Percentiles rank a stretch among this genome's conserved stretches.
phyloP scores from a whole-genome alignment of 2,329 filamentous ascomycete genomes.

The Zopfia rhizophila region DNA sequence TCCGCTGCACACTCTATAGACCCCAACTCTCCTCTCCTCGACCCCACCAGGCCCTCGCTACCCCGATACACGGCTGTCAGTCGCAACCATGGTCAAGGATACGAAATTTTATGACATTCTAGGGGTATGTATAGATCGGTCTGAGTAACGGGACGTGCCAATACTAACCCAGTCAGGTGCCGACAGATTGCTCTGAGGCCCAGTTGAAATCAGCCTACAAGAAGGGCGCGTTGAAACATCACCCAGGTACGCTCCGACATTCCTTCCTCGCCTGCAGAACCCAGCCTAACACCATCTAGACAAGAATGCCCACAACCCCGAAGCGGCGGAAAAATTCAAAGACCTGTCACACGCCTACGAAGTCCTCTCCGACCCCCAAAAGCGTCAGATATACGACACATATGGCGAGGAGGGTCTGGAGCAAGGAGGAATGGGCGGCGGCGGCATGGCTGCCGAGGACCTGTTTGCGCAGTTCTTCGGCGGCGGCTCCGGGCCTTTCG shows the following conservation, averaged over 20 bases:
- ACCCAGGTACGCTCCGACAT: conserved; percentile 72
- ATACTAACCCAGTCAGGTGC: conserved; percentile 66
- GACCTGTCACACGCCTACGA: conserved; percentile 96
- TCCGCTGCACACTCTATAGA: too few species aligned
- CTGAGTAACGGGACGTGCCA: background rate
- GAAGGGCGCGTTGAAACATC: conserved; percentile 82
- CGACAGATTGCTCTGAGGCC: conserved; percentile 81
- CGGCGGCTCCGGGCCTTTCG: conserved; percentile 75
- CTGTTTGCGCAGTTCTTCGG: conserved; percentile 98
- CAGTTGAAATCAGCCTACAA: conserved; percentile 94
- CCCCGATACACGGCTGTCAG: conserved; percentile 17
- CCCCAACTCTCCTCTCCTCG: conserved; percentile 27
- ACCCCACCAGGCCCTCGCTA: conserved; percentile 38
- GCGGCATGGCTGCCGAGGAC: conserved; percentile 94
- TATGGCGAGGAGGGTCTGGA: conserved; percentile 98
- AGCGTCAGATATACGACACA: conserved; percentile 92
- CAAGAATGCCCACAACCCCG: conserved; percentile 95
- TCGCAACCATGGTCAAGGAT: conserved; percentile 77
- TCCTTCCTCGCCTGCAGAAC: conserved; percentile 22
- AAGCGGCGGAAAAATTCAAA: conserved; percentile 98
- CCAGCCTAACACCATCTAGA: conserved; percentile 65
- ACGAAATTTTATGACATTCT: conserved; percentile 82
- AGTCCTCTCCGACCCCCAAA: conserved; percentile 89
- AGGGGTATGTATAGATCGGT: conserved; percentile 69
- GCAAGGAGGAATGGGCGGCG: conserved; percentile 78